Evolutionary conservation across 352 stramenopile genomes (phyloP).

Genomic region (Pythium folliculosum): DNA sequence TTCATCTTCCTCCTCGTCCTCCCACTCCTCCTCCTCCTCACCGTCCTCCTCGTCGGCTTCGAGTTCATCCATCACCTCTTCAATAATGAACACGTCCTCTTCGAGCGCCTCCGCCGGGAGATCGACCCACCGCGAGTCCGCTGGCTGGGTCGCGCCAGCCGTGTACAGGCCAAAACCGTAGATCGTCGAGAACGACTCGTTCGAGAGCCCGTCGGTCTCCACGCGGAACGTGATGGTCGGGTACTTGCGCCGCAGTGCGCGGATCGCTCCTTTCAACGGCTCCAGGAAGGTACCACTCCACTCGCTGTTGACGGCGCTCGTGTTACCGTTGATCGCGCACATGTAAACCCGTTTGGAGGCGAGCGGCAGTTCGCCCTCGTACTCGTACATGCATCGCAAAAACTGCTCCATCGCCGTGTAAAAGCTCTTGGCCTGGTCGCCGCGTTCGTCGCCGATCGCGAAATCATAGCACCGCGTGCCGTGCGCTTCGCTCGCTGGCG

Average conservation of each 20-base stretch:
- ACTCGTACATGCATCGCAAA: neutral
- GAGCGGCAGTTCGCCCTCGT: neutral
- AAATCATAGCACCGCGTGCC: constrained; percentile 7
- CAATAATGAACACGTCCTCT: constrained; percentile 5
- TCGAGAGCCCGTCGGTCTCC: constrained; percentile 2
- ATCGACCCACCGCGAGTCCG: constrained; percentile 9
- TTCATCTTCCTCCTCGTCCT: constrained; percentile 13
- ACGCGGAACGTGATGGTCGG: constrained; percentile 7
- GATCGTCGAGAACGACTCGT: neutral
- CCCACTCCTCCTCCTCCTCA: neutral
- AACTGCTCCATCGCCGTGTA: constrained; percentile 3
- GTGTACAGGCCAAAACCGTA: constrained; percentile 9
- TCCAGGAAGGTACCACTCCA: neutral
- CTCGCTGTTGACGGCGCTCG: neutral
- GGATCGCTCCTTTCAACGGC: neutral
- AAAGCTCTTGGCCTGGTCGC: neutral
- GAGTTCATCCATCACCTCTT: constrained; percentile 8
- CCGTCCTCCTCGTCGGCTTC: neutral
- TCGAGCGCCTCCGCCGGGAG: neutral
- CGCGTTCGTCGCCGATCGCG: constrained; percentile 1
- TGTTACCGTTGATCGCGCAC: constrained; percentile 3
- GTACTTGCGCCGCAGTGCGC: neutral
- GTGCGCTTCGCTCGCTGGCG: neutral
- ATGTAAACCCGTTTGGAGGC: neutral
- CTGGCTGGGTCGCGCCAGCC: neutral